A percentile compares a stretch with the other conserved stretches of the same genome.
These are phyloP conservation scores for Cryptosporidium sp. DNA, from an alignment of 169 alveolate genomes.

Conservation along the genomic window DNA sequence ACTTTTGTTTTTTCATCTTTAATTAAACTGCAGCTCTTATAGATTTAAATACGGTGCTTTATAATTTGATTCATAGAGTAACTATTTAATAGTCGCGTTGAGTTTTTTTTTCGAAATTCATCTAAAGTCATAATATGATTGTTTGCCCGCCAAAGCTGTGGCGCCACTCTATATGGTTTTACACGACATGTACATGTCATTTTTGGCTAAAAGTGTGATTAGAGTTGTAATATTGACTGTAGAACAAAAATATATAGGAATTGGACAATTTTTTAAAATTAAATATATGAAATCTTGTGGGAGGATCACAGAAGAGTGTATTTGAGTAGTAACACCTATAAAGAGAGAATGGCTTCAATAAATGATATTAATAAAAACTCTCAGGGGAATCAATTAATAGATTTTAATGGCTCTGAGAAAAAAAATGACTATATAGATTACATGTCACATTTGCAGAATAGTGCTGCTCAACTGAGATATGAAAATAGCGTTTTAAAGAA, in stretches of 20 bases:
- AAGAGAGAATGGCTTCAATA: not conserved
- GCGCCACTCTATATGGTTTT: slow-evolving; percentile 1
- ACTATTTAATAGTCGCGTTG: not conserved
- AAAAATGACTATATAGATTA: slow-evolving; percentile 41
- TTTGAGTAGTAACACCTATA: not conserved
- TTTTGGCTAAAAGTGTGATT: slow-evolving; percentile 6
- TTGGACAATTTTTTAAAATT: not conserved
- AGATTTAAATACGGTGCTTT: not conserved
- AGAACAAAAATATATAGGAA: not conserved
- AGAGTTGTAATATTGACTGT: not conserved
- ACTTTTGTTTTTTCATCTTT: slow-evolving; percentile 10
- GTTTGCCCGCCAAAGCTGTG: slow-evolving; percentile 21
- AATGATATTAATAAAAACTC: not conserved
- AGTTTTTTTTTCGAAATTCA: too few relatives aligned
- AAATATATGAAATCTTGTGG: not conserved
- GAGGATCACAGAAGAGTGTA: not conserved
- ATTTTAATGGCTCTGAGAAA: slow-evolving; percentile 11
- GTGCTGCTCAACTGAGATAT: slow-evolving; percentile 46
- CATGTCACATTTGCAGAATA: slow-evolving; percentile 47
- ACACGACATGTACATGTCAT: slow-evolving; percentile 71
- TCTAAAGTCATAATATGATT: not conserved
- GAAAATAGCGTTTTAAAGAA: slow-evolving; percentile 58
- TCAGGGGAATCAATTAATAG: slow-evolving; percentile 52
- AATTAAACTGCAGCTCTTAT: not conserved
- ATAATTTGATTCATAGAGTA: too few relatives aligned